Conservation (phyloP, 2,329 filamentous ascomycete species). For the Sordariomycetes sp. region DNA sequence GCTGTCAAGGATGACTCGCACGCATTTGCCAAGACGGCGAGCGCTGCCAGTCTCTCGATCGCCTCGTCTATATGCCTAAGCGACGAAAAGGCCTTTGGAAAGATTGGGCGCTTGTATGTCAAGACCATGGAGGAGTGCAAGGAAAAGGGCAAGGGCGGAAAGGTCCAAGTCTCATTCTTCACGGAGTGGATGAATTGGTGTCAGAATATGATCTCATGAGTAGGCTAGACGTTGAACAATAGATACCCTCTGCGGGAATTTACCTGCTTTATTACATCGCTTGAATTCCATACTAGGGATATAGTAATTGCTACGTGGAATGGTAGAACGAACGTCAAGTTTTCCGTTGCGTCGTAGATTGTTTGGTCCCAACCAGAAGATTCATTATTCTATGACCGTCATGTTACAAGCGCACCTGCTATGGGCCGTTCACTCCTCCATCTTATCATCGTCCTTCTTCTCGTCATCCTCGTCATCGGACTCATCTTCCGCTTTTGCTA, state of each 20-base stretch:
- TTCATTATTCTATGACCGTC: slow-evolving; percentile 25
- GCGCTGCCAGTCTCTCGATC: slow-evolving; percentile 60
- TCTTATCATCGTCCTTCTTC: slow-evolving; percentile 63
- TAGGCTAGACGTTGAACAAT: too few relatives aligned
- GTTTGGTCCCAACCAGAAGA: slow-evolving; percentile 12
- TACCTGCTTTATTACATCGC: background rate
- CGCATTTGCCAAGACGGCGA: slow-evolving; percentile 65
- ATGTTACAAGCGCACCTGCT: slow-evolving; percentile 21
- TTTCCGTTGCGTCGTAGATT: too few relatives aligned
- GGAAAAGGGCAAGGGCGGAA: slow-evolving; percentile 46
- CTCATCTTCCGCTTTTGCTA: slow-evolving; percentile 85
- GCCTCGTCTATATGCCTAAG: too few relatives aligned
- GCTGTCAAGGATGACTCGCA: slow-evolving; percentile 56
- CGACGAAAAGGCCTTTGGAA: too few relatives aligned
- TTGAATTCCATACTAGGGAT: background rate
- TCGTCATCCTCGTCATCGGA: slow-evolving; percentile 61
- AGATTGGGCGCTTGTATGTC: slow-evolving; percentile 57
- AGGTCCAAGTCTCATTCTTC: slow-evolving; percentile 58
- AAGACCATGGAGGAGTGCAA: slow-evolving; percentile 48
- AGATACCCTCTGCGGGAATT: too few relatives aligned
- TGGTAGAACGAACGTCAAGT: too few relatives aligned
- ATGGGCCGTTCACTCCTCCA: slow-evolving; percentile 64
- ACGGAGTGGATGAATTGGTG: slow-evolving; percentile 70
- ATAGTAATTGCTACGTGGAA: too few relatives aligned
- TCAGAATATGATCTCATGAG: too few relatives aligned